These are phyloP conservation scores for Cudoniella acicularis DNA, from an alignment of 495 filamentous ascomycete species.

Conservation along the genomic window DNA sequence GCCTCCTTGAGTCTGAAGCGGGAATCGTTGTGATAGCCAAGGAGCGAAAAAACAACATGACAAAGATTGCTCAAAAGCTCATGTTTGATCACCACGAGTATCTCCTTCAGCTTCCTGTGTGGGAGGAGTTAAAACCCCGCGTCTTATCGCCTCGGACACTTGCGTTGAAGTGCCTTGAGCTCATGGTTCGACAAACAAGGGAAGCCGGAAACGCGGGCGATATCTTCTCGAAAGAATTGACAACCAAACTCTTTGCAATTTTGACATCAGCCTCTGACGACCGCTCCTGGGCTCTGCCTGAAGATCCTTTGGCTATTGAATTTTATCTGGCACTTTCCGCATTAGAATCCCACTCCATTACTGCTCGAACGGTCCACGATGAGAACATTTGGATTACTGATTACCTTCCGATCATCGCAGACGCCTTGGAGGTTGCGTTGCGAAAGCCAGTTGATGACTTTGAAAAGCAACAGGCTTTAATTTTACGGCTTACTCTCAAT, in stretches of 20 bases:
- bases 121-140: slow-evolving; percentile 47
- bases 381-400: slow-evolving; percentile 28
- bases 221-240: slow-evolving; percentile 48
- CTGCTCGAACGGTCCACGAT: slow-evolving; percentile 23
- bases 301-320: slow-evolving; percentile 24
- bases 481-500: slow-evolving; percentile 77
- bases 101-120: slow-evolving; percentile 49
- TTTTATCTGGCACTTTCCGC: slow-evolving; percentile 52
- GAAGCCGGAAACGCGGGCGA: slow-evolving; percentile 43
- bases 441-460: slow-evolving; percentile 11
- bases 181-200: slow-evolving; percentile 50
- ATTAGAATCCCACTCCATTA: slow-evolving; percentile 57
- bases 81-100: slow-evolving; percentile 48
- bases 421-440: slow-evolving; percentile 14
- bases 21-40: slow-evolving; percentile 54
- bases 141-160: slow-evolving; percentile 59
- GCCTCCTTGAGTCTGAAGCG: slow-evolving; percentile 45
- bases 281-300: slow-evolving; percentile 28
- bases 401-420: slow-evolving; percentile 25
- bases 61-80: slow-evolving; percentile 53
- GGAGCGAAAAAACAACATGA: slow-evolving; percentile 66
- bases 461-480: slow-evolving; percentile 13
- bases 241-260: slow-evolving; percentile 47
- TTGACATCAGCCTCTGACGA: slow-evolving; percentile 28
- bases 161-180: slow-evolving; percentile 60